phyloP scores from a whole-genome alignment of 2,329 filamentous ascomycete genomes.

The Pyricularia grisea region DNA sequence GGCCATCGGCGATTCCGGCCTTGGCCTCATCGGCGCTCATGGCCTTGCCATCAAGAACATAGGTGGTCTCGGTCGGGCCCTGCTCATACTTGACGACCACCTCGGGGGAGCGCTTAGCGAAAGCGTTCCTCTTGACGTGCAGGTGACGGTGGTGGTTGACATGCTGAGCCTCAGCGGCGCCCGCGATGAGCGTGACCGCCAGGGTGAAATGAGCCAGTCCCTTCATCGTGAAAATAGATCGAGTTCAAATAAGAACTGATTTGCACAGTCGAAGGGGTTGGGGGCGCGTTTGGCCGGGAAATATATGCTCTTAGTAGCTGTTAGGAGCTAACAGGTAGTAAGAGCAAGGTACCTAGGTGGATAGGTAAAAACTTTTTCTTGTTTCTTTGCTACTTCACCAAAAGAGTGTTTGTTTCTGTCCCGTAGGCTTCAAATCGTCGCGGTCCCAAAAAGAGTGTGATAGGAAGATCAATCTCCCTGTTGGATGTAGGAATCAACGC shows the following conservation, averaged over 20 bases:
- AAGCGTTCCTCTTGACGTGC: slow-evolving; percentile 44
- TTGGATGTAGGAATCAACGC: slow-evolving; percentile 32
- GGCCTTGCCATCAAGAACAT: slow-evolving; percentile 51
- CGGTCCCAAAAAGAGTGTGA: slow-evolving; percentile 41
- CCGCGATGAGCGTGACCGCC: slow-evolving; percentile 40
- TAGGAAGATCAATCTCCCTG: slow-evolving; percentile 43
- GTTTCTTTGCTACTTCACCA: background rate
- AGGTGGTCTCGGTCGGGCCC: slow-evolving; percentile 57
- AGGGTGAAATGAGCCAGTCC: slow-evolving; percentile 37
- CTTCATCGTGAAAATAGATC: slow-evolving; percentile 33
- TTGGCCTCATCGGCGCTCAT: slow-evolving; percentile 58
- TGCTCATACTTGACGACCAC: slow-evolving; percentile 43
- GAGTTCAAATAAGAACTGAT: background rate
- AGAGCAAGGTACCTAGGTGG: background rate
- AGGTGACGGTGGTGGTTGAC: slow-evolving; percentile 47
- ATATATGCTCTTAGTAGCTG: background rate
- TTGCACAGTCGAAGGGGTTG: background rate
- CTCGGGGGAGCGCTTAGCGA: slow-evolving; percentile 35
- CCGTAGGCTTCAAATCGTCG: slow-evolving; percentile 3
- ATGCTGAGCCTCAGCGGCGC: slow-evolving; percentile 48
- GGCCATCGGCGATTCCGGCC: slow-evolving; percentile 60
- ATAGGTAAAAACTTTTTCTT: background rate
- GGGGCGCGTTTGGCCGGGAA: background rate
- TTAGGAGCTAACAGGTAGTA: background rate
- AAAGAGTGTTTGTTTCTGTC: background rate